phyloP scores from a whole-genome alignment of 169 alveolate genomes.

The Plasmodium billcollinsi region DNA sequence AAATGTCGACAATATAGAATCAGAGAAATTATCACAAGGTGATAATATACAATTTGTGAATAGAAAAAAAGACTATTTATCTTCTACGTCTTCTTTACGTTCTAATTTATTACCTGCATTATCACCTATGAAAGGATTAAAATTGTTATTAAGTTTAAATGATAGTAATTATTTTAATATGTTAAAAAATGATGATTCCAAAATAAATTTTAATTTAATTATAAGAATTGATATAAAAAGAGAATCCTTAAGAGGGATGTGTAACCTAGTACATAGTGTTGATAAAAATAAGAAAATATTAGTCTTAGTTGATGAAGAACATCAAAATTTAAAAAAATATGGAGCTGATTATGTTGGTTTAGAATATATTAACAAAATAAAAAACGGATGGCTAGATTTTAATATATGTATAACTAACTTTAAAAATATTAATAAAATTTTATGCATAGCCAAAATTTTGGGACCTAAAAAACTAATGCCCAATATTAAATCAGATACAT shows the following conservation, averaged over 20 bases:
- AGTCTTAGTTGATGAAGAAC: constrained; percentile 54
- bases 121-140: constrained; percentile 64
- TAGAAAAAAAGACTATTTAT: not conserved
- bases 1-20: not conserved
- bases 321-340: constrained; percentile 23
- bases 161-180: not conserved
- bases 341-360: constrained; percentile 87
- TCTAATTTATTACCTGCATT: constrained; percentile 30
- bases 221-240: constrained; percentile 62
- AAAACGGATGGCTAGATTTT: constrained; percentile 91
- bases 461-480: constrained; percentile 96
- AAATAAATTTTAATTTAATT: constrained; percentile 34
- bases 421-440: constrained; percentile 88
- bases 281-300: constrained; percentile 60
- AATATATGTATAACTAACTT: constrained; percentile 90
- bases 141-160: constrained; percentile 34
- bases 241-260: constrained; percentile 74
- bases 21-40: not conserved
- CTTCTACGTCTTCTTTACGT: not conserved
- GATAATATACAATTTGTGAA: not conserved
- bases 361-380: constrained; percentile 83
- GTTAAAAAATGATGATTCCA: constrained; percentile 7
- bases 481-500: constrained; percentile 90
- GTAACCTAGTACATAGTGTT: constrained; percentile 53
- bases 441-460: constrained; percentile 91